These are phyloP conservation scores for Candida tropicalis DNA, from an alignment of 1,139 yeast species.

Conservation along the genomic window DNA sequence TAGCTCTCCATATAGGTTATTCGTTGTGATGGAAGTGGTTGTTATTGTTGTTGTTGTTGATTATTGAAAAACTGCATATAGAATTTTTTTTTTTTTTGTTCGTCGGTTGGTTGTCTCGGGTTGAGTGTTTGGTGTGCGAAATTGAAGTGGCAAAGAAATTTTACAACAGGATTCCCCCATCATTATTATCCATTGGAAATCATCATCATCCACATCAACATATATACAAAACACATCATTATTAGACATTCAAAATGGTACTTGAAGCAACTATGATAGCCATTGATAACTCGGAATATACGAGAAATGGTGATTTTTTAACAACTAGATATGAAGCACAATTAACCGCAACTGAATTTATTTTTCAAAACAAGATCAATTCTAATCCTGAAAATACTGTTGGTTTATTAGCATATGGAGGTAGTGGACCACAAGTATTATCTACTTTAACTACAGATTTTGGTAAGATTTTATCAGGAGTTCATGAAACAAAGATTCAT, in stretches of 20 bases:
- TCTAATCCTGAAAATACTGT: conserved; percentile 94
- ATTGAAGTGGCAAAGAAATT: conserved; percentile 6
- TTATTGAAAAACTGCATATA: conserved; percentile 4
- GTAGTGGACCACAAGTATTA: conserved; percentile 80
- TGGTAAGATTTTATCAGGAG: conserved; percentile 85
- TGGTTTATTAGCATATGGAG: conserved; percentile 87
- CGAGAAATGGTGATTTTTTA: conserved; percentile 93
- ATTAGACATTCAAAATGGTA: conserved; percentile 56
- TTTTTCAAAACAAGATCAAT: conserved; percentile 84
- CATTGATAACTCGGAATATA: conserved; percentile 92
- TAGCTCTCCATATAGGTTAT: too few relatives aligned
- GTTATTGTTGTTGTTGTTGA: background rate
- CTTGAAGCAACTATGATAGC: conserved; percentile 96
- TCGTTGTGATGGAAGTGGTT: too few relatives aligned
- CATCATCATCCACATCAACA: background rate
- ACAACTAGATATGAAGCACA: conserved; percentile 93
- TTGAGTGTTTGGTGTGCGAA: too few relatives aligned
- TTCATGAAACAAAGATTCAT: conserved; percentile 76
- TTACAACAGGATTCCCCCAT: too few relatives aligned
- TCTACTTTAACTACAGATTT: conserved; percentile 87
- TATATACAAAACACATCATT: too few relatives aligned
- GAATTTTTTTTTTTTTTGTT: background rate
- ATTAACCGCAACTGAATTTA: conserved; percentile 84
- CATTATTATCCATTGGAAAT: background rate
- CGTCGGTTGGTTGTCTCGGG: background rate